Percentiles rank a stretch among this genome's conserved stretches.
phyloP scores from a whole-genome alignment of 148 eudicot genomes.

The Hydrangea macrophylla region DNA sequence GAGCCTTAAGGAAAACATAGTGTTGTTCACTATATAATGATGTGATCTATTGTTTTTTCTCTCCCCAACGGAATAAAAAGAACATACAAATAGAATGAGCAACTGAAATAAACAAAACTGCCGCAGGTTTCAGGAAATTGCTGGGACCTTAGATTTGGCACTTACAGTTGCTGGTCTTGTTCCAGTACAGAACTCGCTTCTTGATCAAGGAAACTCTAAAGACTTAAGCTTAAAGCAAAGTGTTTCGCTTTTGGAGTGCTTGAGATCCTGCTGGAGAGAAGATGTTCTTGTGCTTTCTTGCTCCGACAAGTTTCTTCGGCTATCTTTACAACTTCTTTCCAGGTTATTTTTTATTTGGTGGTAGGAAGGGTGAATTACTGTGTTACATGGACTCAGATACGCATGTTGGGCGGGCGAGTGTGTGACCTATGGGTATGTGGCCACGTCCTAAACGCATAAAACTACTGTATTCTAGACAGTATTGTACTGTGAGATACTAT shows the following conservation, averaged over 20 bases:
- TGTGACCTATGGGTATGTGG: too few relatives aligned
- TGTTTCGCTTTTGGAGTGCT: conserved; percentile 68
- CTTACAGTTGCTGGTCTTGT: conserved; percentile 49
- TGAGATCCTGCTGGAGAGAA: conserved; percentile 88
- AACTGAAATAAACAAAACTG: conserved; percentile 5
- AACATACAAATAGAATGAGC: neutral
- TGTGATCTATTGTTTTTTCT: too few relatives aligned
- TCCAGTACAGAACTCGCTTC: conserved; percentile 36
- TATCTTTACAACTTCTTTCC: conserved; percentile 85
- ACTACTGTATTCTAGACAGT: too few relatives aligned
- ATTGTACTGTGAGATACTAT: too few relatives aligned
- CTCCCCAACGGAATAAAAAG: neutral
- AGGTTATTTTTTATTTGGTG: conserved; percentile 40
- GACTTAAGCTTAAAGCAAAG: conserved; percentile 69
- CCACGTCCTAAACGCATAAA: too few relatives aligned
- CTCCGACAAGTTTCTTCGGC: conserved; percentile 91
- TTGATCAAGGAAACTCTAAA: conserved; percentile 34
- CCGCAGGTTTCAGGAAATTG: conserved; percentile 95
- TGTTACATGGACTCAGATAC: too few relatives aligned
- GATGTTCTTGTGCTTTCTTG: conserved; percentile 80
- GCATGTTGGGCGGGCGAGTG: too few relatives aligned
- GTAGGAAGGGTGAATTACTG: neutral
- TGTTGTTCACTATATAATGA: too few relatives aligned
- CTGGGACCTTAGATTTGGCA: conserved; percentile 88
- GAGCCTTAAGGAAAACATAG: too few relatives aligned